These are phyloP conservation scores for Heterobasidion occidentale DNA, from an alignment of 1,284 basidiomycete genomes.

Conservation along the genomic window DNA sequence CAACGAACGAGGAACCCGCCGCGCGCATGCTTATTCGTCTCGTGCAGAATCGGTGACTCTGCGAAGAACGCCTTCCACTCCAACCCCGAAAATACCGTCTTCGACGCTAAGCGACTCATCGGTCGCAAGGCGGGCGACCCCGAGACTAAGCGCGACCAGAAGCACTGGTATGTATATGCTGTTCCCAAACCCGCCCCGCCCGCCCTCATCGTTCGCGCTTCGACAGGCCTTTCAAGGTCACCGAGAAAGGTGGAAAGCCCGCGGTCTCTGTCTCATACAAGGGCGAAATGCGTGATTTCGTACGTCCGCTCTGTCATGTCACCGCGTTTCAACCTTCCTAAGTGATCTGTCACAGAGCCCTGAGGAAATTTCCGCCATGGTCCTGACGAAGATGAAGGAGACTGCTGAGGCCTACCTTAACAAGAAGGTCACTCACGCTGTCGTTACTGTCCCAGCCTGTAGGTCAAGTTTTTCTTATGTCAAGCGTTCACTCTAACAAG, in stretches of 20 bases:
- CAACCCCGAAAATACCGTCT: slow-evolving; percentile 93
- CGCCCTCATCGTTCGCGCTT: slow-evolving; percentile 19
- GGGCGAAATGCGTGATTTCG: slow-evolving; percentile 80
- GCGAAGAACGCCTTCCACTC: slow-evolving; percentile 77
- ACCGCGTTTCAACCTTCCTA: not conserved
- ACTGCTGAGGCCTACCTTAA: slow-evolving; percentile 98
- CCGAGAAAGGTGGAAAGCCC: slow-evolving; percentile 82
- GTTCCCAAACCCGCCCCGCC: not conserved
- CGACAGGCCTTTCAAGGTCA: slow-evolving; percentile 61
- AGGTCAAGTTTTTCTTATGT: not conserved
- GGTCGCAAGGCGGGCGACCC: slow-evolving; percentile 79
- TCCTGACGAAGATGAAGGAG: slow-evolving; percentile 98
- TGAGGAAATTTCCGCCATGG: slow-evolving; percentile 92
- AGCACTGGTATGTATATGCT: slow-evolving; percentile 55
- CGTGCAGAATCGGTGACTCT: slow-evolving; percentile 60
- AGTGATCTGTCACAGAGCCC: slow-evolving; percentile 43
- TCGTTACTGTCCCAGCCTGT: slow-evolving; percentile 94
- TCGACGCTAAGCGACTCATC: slow-evolving; percentile 97
- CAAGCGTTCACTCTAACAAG: not conserved
- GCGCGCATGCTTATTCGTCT: not conserved
- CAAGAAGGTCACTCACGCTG: slow-evolving; percentile 94
- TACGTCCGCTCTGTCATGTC: slow-evolving; percentile 20
- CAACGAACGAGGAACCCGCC: not conserved
- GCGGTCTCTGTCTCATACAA: slow-evolving; percentile 81
- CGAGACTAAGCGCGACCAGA: slow-evolving; percentile 76